Percentiles rank a stretch among this genome's conserved stretches.
These are phyloP conservation scores for Moesziomyces antarcticus DNA, from an alignment of 1,284 basidiomycete genomes.

Conservation along the genomic window DNA sequence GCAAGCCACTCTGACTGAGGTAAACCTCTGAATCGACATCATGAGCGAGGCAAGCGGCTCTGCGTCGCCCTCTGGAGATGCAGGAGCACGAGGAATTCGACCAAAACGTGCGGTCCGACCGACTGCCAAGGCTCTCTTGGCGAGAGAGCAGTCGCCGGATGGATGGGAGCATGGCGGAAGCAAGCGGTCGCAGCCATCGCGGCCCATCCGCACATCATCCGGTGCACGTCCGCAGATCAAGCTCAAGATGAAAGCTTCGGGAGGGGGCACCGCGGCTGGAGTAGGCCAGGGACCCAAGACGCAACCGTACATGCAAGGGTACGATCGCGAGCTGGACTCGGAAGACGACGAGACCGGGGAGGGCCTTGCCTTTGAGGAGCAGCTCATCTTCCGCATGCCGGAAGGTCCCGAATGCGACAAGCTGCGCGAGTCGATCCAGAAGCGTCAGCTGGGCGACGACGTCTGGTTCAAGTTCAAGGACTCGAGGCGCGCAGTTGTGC, in stretches of 20 bases:
- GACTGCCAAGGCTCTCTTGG: slow-evolving; percentile 43
- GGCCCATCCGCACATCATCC: slow-evolving; percentile 40
- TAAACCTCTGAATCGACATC: neutral
- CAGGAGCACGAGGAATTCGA: slow-evolving; percentile 15
- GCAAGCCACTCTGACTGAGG: no score
- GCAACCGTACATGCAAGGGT: slow-evolving; percentile 66
- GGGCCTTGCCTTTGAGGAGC: slow-evolving; percentile 89
- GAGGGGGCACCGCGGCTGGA: slow-evolving; percentile 42
- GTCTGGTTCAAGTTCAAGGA: slow-evolving; percentile 99
- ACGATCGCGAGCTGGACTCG: slow-evolving; percentile 91
- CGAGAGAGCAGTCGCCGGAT: slow-evolving; percentile 47
- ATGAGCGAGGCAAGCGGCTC: slow-evolving; percentile 40
- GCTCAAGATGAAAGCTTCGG: slow-evolving; percentile 49
- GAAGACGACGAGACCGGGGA: slow-evolving; percentile 80
- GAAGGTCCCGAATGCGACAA: slow-evolving; percentile 74
- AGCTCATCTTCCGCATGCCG: slow-evolving; percentile 92
- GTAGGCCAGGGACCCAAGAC: slow-evolving; percentile 60
- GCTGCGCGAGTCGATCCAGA: slow-evolving; percentile 74
- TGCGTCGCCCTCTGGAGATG: slow-evolving; percentile 22
- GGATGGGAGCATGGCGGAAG: slow-evolving; percentile 47
- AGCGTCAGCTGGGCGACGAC: slow-evolving; percentile 80
- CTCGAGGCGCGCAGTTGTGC: slow-evolving; percentile 89
- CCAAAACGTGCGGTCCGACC: slow-evolving; percentile 44
- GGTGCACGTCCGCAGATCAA: slow-evolving; percentile 50
- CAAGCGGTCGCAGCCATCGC: slow-evolving; percentile 19